phyloP scores from a whole-genome alignment of 768 basidiomycete species.

The Cantharellus anzutake region DNA sequence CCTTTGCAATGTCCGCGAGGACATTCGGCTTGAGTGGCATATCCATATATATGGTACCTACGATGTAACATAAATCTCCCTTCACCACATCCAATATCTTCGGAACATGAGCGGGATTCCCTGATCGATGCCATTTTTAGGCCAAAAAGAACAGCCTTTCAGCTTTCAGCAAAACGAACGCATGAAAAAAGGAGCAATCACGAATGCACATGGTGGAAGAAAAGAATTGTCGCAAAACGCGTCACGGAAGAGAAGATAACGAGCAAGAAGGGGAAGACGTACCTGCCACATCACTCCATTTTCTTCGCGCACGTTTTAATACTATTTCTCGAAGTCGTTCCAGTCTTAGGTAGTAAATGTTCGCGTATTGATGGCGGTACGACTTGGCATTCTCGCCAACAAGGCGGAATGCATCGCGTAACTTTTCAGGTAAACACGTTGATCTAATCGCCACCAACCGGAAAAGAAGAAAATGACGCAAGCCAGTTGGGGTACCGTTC shows the following conservation, averaged over 20 bases:
- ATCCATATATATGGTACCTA: slow-evolving; percentile 95
- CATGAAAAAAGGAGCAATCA: neutral
- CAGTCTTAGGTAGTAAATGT: slow-evolving; percentile 48
- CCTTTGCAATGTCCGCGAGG: slow-evolving; percentile 83
- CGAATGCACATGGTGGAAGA: too few relatives aligned
- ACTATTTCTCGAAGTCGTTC: slow-evolving; percentile 30
- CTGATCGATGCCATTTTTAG: slow-evolving; percentile 19
- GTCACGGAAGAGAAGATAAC: too few relatives aligned
- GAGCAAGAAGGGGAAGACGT: neutral
- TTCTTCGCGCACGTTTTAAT: slow-evolving; percentile 26
- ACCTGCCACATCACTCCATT: slow-evolving; percentile 33
- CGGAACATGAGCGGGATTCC: slow-evolving; percentile 48
- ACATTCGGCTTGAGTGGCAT: slow-evolving; percentile 99
- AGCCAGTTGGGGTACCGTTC: too few relatives aligned
- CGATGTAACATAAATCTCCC: slow-evolving; percentile 68
- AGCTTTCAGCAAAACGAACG: neutral
- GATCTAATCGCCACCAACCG: neutral
- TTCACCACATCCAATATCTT: slow-evolving; percentile 77
- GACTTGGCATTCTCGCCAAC: slow-evolving; percentile 16
- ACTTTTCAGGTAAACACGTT: neutral
- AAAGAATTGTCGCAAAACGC: too few relatives aligned
- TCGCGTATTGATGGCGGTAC: slow-evolving; percentile 53
- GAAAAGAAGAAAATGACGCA: too few relatives aligned
- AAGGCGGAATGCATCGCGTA: neutral
- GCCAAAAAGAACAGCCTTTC: too few relatives aligned